These are phyloP conservation scores for Prorocentrum cordatum DNA, from an alignment of 169 alveolate genomes.

Conservation along the genomic window DNA sequence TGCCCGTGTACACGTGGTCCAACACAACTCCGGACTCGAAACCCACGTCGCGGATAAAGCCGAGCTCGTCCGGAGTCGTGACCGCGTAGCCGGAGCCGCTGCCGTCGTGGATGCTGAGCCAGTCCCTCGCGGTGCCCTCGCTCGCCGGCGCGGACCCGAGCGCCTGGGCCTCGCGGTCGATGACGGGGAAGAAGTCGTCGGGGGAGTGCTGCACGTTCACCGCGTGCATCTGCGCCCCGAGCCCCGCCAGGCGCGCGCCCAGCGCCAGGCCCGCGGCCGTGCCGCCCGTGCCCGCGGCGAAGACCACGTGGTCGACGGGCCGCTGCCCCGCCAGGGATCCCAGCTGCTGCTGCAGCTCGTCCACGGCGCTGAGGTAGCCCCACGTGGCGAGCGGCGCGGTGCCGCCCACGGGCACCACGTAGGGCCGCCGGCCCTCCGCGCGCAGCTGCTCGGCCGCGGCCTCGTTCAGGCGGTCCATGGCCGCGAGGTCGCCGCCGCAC, in stretches of 20 bases:
- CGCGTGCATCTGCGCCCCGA: not conserved
- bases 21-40: slow-evolving; percentile 3
- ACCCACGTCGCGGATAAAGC: not conserved
- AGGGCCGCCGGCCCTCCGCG: not conserved
- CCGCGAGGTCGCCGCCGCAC: not conserved
- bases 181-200: not conserved
- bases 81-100: slow-evolving; percentile 24
- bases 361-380: slow-evolving; percentile 27
- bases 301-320: not conserved
- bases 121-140: not conserved
- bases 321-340: not conserved
- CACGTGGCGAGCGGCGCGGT: slow-evolving; percentile 22
- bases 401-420: slow-evolving; percentile 44
- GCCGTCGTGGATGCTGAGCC: not conserved
- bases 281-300: slow-evolving; percentile 36
- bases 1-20: slow-evolving; percentile 43
- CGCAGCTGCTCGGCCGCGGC: not conserved
- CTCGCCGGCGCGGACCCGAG: not conserved
- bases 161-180: not conserved
- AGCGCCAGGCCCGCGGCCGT: slow-evolving; percentile 43
- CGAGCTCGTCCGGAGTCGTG: not conserved
- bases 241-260: not conserved
- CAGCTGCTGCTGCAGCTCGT: not conserved
- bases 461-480: not conserved
- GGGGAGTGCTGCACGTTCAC: slow-evolving; percentile 50